Base-by-base conservation (phyloP, 1,284 basidiomycete genomes). In the Bjerkandera adusta region DNA sequence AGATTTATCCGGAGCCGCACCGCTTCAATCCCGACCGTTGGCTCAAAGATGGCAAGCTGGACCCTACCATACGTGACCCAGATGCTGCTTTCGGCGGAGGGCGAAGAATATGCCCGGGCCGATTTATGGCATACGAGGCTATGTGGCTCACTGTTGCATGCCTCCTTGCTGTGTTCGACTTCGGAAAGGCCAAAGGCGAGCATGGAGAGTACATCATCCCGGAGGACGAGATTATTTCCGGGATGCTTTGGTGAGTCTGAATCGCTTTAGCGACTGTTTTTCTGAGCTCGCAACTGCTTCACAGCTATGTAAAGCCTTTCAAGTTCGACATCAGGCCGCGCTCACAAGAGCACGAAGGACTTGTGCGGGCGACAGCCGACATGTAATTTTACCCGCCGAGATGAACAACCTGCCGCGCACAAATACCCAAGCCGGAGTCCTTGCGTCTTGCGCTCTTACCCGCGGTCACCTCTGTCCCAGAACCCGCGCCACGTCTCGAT, bases 231-330 rank as follows among this genome's bases (percentile, higher is more conserved):
- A 10, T 12, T 16, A 16, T 40, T n/a, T 55, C 50, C 5, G 64
- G 58, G 24, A 59, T 61, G 24, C 52, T 60, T 11, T 51, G 54
- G 61, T 60, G 27, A 41, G 57, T 52, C 39, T 29, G 27, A 8
- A 30, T 8, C 8, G 27, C 27, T 8, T 30, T 8, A 30, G 27
- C 8, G 8, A 30, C 27, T 30, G 8, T 8, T 30, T n/a, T n/a
- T n/a, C n/a, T n/a, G n/a, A n/a, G n/a, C n/a, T n/a, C n/a, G n/a
- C n/a, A n/a, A n/a, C n/a, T n/a, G n/a, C n/a, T n/a, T n/a, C n/a
- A 1, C 29, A 55, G 54, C 18, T 49, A 43, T 36, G 51, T 51
- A 5, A 45, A 41, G 26, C 39, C 49, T 5, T 55, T 55, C 43
- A 15, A 42, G 15, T 53, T 41, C 35, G 16, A n/a, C n/a, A 48